Percentiles rank a stretch among this genome's conserved stretches.
Evolutionary conservation across 2,329 filamentous ascomycete species (phyloP).

Genomic region (Didymella pinodella): DNA sequence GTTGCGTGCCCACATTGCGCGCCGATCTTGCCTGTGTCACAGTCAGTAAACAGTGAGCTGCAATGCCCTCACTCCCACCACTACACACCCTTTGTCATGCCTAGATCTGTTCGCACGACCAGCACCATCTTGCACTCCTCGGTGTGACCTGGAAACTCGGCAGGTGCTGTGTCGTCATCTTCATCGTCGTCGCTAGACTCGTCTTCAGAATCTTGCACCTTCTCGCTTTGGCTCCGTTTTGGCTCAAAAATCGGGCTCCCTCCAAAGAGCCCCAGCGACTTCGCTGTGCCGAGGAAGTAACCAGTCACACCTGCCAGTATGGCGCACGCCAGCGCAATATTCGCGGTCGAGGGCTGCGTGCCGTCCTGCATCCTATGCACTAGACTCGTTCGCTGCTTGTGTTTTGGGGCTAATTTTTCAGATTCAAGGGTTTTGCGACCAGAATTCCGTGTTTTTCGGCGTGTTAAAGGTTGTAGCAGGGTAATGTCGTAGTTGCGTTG

Average conservation of each 20-base stretch:
- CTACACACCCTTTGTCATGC: constrained; percentile 90
- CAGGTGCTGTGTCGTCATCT: constrained; percentile 44
- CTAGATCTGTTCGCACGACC: constrained; percentile 90
- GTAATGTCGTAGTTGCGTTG: background rate
- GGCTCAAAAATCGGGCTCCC: constrained; percentile 55
- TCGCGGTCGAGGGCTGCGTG: constrained; percentile 61
- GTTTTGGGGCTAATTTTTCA: no score
- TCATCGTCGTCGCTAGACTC: constrained; percentile 39
- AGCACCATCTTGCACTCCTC: constrained; percentile 96
- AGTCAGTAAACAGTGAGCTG: background rate
- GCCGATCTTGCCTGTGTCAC: constrained; percentile 83
- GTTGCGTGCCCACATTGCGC: constrained; percentile 97
- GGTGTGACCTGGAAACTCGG: constrained; percentile 58
- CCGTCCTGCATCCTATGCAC: constrained; percentile 44
- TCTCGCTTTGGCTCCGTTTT: constrained; percentile 20
- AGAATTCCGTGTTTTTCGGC: no score
- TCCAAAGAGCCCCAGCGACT: constrained; percentile 75
- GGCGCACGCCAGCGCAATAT: constrained; percentile 75
- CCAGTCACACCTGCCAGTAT: constrained; percentile 77
- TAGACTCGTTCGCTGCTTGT: background rate
- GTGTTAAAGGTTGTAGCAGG: no score
- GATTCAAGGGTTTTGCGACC: background rate
- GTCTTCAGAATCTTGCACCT: constrained; percentile 38
- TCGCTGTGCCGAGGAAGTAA: constrained; percentile 73
- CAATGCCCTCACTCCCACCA: background rate